Base-by-base conservation (phyloP, 495 filamentous ascomycete species). In the Ramalina peruviana region DNA sequence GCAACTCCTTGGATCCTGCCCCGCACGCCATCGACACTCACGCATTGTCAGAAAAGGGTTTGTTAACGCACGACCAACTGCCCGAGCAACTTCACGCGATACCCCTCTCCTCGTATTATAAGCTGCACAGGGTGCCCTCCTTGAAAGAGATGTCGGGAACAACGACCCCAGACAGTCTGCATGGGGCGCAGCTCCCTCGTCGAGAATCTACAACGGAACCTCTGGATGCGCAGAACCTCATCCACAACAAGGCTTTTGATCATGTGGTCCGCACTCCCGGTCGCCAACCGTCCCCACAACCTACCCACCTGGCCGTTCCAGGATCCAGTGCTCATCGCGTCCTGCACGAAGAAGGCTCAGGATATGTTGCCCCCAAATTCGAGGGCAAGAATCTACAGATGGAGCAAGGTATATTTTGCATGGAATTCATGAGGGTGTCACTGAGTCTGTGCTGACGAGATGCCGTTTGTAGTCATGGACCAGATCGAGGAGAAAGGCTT, bases 331-430 rank as follows among this genome's bases (percentile, higher is more conserved):
- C 70, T 42, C 72, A 74, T 57, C 69, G 78, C 42, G 72, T 94
- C 25, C 71, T 97, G 36, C 85, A 85, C 9, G 89, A 92, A 56
- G 81, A 87, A 56, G 90, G 88, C n/a, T 81, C 92, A 15, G 92
- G 92, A 56, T 98, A 98, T 67, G 80, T 95, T 51, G 89, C 92
- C 6, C 88, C 92, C 36, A 88, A 86, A 49, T 98, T 98, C 55
- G 83, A 87, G 69, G 93, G 93, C 57, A 96, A 94, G 67, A 76
- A 82, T 57, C 79, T 87, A 62, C 92, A 98, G 72, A 97, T 94
- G 83, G 80, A 86, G 60, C 72, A 82, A 57, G 86, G 86, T 90
- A 57, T 69, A 80, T 64, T 13, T 10, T 20, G 26, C 23, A 49
- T 21, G 43, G 16, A 9, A 49, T 20, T 7, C n/a, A 30, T 46